A percentile compares a stretch with the other conserved stretches of the same genome.
Evolutionary conservation across 148 eudicot genomes (phyloP).

Genomic region (Spergularia bocconei): DNA sequence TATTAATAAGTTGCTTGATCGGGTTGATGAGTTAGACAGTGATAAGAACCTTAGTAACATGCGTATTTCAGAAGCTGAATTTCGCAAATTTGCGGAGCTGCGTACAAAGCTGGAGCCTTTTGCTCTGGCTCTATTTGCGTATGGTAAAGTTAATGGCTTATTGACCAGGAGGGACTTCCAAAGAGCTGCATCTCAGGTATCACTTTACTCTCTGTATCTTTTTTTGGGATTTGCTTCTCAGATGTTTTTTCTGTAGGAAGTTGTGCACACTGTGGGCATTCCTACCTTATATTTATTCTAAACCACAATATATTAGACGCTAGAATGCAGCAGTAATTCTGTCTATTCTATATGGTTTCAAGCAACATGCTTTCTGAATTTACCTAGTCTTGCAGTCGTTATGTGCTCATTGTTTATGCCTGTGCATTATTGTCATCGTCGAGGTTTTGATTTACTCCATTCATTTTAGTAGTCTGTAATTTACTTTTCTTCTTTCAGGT

Average conservation of each 20-base stretch:
- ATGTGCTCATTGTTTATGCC: too few relatives aligned
- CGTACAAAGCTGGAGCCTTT: constrained; percentile 52
- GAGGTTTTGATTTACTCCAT: too few relatives aligned
- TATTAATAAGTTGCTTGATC: constrained; percentile 52
- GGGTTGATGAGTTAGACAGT: constrained; percentile 54
- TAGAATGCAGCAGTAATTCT: too few relatives aligned
- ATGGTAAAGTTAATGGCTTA: constrained; percentile 48
- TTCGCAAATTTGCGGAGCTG: constrained; percentile 54
- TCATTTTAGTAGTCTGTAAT: neutral
- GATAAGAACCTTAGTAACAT: constrained; percentile 35
- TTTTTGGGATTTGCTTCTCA: neutral
- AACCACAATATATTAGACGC: neutral
- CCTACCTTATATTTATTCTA: neutral
- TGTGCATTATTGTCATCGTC: too few relatives aligned
- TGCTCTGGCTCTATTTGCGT: constrained; percentile 56
- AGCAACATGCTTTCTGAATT: too few relatives aligned
- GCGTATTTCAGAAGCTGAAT: constrained; percentile 51
- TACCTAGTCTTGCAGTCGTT: too few relatives aligned
- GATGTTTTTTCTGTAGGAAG: neutral
- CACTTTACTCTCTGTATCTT: neutral
- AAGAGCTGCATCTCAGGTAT: constrained; percentile 70
- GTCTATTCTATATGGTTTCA: too few relatives aligned
- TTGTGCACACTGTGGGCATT: neutral
- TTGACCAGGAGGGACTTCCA: constrained; percentile 58
- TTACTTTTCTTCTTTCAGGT: constrained; percentile 28